Evolutionary conservation across 2,329 filamentous ascomycete genomes (phyloP), one percentile per base, ranked within the genome.

Genomic region (Apiospora saccharicola): DNA sequence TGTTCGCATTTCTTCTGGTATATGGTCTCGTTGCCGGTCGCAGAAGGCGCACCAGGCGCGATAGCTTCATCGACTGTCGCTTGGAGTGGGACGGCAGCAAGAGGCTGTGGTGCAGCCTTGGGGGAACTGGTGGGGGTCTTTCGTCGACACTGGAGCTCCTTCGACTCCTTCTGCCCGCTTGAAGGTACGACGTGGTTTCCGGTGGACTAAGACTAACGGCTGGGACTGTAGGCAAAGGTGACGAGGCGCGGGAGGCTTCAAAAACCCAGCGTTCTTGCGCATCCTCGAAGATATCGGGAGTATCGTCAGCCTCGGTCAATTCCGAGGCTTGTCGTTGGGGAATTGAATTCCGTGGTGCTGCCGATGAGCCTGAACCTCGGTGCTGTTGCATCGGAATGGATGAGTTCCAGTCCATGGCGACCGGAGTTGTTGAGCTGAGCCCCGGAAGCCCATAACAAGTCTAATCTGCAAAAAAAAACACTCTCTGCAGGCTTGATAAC

Each of bases 1-100:
- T 57, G 49, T 46, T 67, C 69, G 13, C 69, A 71, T 34, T 30
- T 71, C 53, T 67, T 61, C 41, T 61, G 69, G 24, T 71, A 67
- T 19, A 30, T 49, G 43, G 41, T 67, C 5, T n/a, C 67, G 43
- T 26, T 49, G n/a, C 13, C 22, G 57, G 57, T 30, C 30, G 37
- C 26, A n/a, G 57, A 22, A 41, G 14, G 57, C 26, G 47, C n/a
- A n/a, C 43, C 19, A 8, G 44, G 16, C 24, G n/a, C 44, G 34
- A 68, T 1, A 26, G 64, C 64, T 43, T 37, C 37, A 10, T 44
- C 64, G 34, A 51, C 47, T n/a, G 22, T 51, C n/a, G 47, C 47
- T 51, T 8, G 47, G 4, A 51, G 4, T 24, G 47, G 47, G n/a
- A 24, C 4, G n/a, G 47, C 47, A 14, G 47, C n/a, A 51, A 26